Evolutionary conservation across 352 stramenopile species (phyloP).

Genomic region (Phytophthora citricola): DNA sequence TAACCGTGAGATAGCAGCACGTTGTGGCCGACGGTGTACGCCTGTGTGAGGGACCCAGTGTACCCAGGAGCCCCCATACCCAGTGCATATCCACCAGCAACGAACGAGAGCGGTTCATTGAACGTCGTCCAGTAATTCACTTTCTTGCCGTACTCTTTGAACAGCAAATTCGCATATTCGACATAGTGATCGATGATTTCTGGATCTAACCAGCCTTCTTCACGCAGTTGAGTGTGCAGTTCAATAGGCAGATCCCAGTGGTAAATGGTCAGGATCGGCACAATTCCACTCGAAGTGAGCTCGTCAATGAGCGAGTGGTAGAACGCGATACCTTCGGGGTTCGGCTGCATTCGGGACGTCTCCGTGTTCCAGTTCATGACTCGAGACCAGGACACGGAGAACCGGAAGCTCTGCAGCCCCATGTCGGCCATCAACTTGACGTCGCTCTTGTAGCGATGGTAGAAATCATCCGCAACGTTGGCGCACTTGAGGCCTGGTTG

Average conservation of each 20-base stretch:
- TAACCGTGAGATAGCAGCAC: conserved; percentile 90
- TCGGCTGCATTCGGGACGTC: conserved; percentile 58
- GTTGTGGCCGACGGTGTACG: conserved; percentile 81
- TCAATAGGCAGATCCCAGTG: conserved; percentile 88
- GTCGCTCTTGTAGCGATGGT: conserved; percentile 91
- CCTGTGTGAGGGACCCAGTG: conserved; percentile 41
- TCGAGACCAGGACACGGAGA: conserved; percentile 93
- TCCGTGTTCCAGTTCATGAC: conserved; percentile 83
- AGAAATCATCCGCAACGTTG: conserved; percentile 94
- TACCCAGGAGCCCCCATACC: conserved; percentile 53
- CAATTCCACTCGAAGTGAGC: conserved; percentile 75
- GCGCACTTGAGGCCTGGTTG: conserved; percentile 74
- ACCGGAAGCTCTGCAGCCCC: conserved; percentile 93
- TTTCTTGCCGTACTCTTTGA: conserved; percentile 90
- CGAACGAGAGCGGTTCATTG: conserved; percentile 92
- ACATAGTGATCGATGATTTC: conserved; percentile 69
- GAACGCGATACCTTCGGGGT: conserved; percentile 88
- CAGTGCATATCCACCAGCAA: conserved; percentile 51
- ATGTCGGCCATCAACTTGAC: conserved; percentile 91
- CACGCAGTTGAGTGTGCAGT: conserved; percentile 72
- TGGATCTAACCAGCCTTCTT: conserved; percentile 55
- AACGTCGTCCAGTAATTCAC: conserved; percentile 95
- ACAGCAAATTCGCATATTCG: conserved; percentile 89
- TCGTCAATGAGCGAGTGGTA: conserved; percentile 93
- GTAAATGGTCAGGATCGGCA: conserved; percentile 43